phyloP scores from a whole-genome alignment of 2,329 filamentous ascomycete species.

The Monilinia fructicola region DNA sequence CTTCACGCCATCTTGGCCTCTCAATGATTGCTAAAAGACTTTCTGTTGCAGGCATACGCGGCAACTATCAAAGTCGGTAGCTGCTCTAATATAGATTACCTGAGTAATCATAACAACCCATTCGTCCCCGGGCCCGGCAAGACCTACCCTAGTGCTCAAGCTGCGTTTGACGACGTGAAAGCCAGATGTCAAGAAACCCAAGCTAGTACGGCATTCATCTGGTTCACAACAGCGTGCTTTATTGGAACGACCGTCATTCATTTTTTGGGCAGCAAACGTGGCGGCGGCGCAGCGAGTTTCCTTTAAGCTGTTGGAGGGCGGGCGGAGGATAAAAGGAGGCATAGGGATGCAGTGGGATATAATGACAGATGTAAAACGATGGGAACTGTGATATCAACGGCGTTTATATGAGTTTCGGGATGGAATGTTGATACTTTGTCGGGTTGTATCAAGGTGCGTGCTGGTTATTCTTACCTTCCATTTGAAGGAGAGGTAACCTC shows the following conservation, averaged over 20 bases:
- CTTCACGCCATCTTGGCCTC: no score
- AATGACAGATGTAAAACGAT: neutral
- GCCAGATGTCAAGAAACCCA: slow-evolving; percentile 70
- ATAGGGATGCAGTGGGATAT: neutral
- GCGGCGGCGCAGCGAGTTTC: neutral
- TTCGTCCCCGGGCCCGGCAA: slow-evolving; percentile 25
- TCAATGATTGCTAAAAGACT: neutral
- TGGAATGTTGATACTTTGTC: neutral
- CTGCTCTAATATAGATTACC: slow-evolving; percentile 27
- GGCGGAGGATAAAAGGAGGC: neutral
- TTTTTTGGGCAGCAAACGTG: slow-evolving; percentile 24
- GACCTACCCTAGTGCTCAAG: neutral
- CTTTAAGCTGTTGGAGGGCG: neutral
- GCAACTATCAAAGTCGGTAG: slow-evolving; percentile 31
- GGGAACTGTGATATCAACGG: neutral
- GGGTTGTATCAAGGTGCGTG: neutral
- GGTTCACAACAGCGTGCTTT: slow-evolving; percentile 70
- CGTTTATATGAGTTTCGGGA: neutral
- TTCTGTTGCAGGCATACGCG: slow-evolving; percentile 33
- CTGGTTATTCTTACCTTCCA: neutral
- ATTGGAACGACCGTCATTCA: slow-evolving; percentile 54
- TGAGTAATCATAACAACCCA: slow-evolving; percentile 23
- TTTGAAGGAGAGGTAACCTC: neutral
- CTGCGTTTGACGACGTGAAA: neutral
- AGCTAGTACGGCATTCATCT: slow-evolving; percentile 72